Evolutionary conservation across 768 basidiomycete genomes (phyloP).

Genomic region (Xerocomellus chrysenteron): DNA sequence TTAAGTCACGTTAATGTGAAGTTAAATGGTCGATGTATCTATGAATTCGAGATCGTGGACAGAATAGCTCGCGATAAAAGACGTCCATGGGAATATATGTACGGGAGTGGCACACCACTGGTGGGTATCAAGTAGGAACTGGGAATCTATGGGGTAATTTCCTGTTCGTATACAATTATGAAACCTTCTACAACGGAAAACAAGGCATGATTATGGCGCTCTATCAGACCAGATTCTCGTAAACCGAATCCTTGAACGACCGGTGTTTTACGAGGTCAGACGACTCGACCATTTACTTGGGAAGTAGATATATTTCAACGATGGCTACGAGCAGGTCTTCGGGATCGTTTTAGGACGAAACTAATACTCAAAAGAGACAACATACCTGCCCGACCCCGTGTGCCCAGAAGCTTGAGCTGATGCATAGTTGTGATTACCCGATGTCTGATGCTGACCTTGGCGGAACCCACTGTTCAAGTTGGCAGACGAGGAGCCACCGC

Average conservation of each 20-base stretch:
- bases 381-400: background rate
- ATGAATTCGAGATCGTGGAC: background rate
- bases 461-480: background rate
- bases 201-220: background rate
- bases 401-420: background rate
- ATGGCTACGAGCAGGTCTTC: background rate
- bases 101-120: background rate
- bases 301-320: background rate
- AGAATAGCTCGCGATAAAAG: background rate
- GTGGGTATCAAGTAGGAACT: background rate
- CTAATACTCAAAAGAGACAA: background rate
- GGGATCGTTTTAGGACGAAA: background rate
- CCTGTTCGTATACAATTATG: too few species aligned
- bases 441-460: too few species aligned
- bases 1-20: too few species aligned
- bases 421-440: too few species aligned
- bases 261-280: too few species aligned
- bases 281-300: too few species aligned
- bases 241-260: too few species aligned
- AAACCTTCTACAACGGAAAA: background rate
- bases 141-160: background rate
- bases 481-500: background rate
- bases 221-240: background rate
- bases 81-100: background rate
- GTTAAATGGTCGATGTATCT: too few species aligned